A percentile compares a stretch with the other conserved stretches of the same genome.
phyloP scores from a whole-genome alignment of 179 eudicot species.

The Gypsophila paniculata region DNA sequence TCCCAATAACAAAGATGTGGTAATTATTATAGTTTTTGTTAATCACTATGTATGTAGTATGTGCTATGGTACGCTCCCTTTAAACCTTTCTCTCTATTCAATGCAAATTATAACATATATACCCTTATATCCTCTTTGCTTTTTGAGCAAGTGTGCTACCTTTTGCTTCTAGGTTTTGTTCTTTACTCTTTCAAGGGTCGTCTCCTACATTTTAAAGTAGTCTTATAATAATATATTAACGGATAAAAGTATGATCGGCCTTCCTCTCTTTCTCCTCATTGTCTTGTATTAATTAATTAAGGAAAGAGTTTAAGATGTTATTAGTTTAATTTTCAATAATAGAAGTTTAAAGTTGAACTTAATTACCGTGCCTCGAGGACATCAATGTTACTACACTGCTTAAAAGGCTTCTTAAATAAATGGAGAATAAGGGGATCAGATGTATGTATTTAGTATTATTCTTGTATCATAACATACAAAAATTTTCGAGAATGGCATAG shows the following conservation, averaged over 20 bases:
- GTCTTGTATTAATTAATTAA: too few relatives aligned
- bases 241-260: background rate
- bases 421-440: too few relatives aligned
- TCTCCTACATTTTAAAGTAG: slow-evolving; percentile 25
- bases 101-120: slow-evolving; percentile 23
- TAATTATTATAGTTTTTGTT: slow-evolving; percentile 26
- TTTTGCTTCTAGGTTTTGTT: slow-evolving; percentile 38
- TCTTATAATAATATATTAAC: slow-evolving; percentile 3
- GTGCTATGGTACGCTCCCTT: slow-evolving; percentile 10
- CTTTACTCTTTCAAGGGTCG: slow-evolving; percentile 34
- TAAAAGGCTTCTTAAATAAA: too few relatives aligned
- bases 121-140: slow-evolving; percentile 29
- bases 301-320: too few relatives aligned
- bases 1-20: slow-evolving; percentile 39
- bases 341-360: too few relatives aligned
- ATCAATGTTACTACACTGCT: too few relatives aligned
- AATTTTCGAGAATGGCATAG: too few relatives aligned
- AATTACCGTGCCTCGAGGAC: too few relatives aligned
- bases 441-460: too few relatives aligned
- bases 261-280: too few relatives aligned
- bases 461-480: too few relatives aligned
- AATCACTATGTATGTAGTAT: slow-evolving; percentile 8
- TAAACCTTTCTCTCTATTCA: slow-evolving; percentile 44
- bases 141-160: slow-evolving; percentile 28
- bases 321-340: too few relatives aligned